These are phyloP conservation scores for Byssoonygena ceratinophila DNA, from an alignment of 2,329 filamentous ascomycete species.

Conservation along the genomic window DNA sequence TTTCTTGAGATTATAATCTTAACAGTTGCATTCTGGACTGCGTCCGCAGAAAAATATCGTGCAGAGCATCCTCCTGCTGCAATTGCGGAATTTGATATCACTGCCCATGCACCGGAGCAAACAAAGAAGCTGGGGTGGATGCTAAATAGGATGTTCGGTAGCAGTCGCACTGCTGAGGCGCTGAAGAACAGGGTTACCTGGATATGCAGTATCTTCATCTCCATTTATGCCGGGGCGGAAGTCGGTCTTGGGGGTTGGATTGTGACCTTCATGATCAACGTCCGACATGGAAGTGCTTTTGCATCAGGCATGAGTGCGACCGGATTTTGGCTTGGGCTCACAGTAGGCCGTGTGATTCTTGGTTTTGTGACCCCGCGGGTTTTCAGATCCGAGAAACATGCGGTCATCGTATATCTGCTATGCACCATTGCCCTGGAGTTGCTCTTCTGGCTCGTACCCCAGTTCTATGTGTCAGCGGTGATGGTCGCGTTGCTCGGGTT, in stretches of 20 bases:
- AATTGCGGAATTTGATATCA: conserved; percentile 27
- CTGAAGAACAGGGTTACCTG: conserved; percentile 47
- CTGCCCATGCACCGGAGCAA: conserved; percentile 11
- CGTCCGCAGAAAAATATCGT: conserved; percentile 45
- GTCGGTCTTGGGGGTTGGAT: conserved; percentile 66
- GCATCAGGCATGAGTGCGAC: conserved; percentile 65
- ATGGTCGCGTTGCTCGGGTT: conserved; percentile 64
- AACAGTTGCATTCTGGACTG: conserved; percentile 50
- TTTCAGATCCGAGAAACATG: conserved; percentile 58
- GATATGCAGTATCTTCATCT: conserved; percentile 60
- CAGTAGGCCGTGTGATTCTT: conserved; percentile 58
- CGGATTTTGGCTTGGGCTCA: conserved; percentile 76
- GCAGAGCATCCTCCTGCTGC: conserved; percentile 30
- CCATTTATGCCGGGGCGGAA: conserved; percentile 70
- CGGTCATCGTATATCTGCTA: conserved; percentile 54
- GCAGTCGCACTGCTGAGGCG: conserved; percentile 22
- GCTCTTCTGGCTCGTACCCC: conserved; percentile 71
- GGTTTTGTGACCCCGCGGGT: conserved; percentile 61
- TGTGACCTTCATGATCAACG: conserved; percentile 73
- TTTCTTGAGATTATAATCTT: conserved; percentile 46
- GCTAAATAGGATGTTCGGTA: conserved; percentile 14
- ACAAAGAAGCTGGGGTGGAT: neutral
- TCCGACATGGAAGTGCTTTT: conserved; percentile 59
- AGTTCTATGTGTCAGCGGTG: conserved; percentile 61
- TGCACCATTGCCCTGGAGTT: conserved; percentile 55